Conservation (phyloP, 129 eudicot genomes). For the carrot (Daucus carota) region DNA sequence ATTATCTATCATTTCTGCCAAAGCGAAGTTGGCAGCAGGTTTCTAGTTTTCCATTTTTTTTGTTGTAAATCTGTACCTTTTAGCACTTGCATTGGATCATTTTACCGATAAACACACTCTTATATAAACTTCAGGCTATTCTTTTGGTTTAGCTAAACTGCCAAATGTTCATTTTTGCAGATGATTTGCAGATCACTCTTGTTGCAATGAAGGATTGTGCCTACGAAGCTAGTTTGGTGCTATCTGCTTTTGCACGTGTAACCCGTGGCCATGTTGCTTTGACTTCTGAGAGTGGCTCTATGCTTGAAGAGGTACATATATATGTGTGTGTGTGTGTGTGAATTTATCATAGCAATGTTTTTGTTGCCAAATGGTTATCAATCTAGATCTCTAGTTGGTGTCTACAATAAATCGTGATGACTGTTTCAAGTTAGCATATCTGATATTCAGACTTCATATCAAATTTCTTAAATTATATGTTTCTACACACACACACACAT, state of each 20-base stretch:
- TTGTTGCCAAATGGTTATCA: neutral
- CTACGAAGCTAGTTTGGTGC: slow-evolving; percentile 65
- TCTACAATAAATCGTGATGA: neutral
- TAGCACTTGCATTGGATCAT: neutral
- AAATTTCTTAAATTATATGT: neutral
- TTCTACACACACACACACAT: no score
- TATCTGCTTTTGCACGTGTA: slow-evolving; percentile 69
- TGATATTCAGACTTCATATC: neutral
- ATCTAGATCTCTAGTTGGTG: neutral
- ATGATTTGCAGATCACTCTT: slow-evolving; percentile 78
- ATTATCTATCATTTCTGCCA: slow-evolving; percentile 65
- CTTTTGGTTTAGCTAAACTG: slow-evolving; percentile 4
- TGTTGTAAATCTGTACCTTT: neutral
- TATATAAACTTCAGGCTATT: slow-evolving; percentile 2
- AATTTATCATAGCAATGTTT: neutral
- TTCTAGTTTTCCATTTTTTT: slow-evolving; percentile 1
- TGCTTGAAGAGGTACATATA: slow-evolving; percentile 92
- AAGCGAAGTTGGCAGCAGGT: slow-evolving; percentile 85
- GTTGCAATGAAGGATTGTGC: slow-evolving; percentile 94
- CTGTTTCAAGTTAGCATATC: neutral
- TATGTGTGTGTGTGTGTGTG: neutral
- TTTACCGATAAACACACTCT: neutral
- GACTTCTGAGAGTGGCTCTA: slow-evolving; percentile 97
- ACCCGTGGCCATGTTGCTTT: slow-evolving; percentile 79
- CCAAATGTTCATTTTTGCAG: slow-evolving; percentile 34